Percentiles rank a stretch among this genome's conserved stretches.
These are phyloP conservation scores for Colletotrichum aenigma DNA, from an alignment of 2,329 filamentous ascomycete species.

Conservation along the genomic window DNA sequence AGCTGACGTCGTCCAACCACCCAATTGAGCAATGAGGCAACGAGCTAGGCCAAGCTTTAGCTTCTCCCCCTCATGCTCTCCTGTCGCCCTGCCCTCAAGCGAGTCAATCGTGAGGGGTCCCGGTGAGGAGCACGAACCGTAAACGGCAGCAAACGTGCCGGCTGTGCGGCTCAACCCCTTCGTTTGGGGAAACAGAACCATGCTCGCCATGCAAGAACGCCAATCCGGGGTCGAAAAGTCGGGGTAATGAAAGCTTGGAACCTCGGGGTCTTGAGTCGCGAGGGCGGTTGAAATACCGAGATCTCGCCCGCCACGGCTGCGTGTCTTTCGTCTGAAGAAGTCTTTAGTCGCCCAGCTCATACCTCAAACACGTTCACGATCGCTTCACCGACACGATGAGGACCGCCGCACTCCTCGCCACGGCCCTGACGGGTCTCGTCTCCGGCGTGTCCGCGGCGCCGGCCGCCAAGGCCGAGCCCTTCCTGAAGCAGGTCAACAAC, in stretches of 20 bases:
- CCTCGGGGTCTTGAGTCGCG: not conserved
- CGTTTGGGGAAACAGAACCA: not conserved
- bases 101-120: not conserved
- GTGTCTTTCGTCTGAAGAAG: not conserved
- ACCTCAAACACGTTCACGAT: not conserved
- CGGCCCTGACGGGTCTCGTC: not conserved
- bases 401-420: not conserved
- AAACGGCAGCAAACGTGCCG: not conserved
- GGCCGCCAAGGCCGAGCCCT: constrained; percentile 21
- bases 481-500: constrained; percentile 28
- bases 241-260: not conserved
- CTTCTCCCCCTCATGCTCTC: not conserved
- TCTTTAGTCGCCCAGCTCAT: not conserved
- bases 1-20: not conserved
- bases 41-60: not conserved
- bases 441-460: not conserved
- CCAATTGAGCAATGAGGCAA: not conserved
- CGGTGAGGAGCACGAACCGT: not conserved
- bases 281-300: not conserved
- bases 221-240: not conserved
- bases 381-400: not conserved
- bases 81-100: not conserved
- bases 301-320: not conserved
- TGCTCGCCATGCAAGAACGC: not conserved
- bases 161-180: not conserved